These are phyloP conservation scores for Heracleum sosnowskyi DNA, from an alignment of 129 eudicot genomes.

Conservation along the genomic window DNA sequence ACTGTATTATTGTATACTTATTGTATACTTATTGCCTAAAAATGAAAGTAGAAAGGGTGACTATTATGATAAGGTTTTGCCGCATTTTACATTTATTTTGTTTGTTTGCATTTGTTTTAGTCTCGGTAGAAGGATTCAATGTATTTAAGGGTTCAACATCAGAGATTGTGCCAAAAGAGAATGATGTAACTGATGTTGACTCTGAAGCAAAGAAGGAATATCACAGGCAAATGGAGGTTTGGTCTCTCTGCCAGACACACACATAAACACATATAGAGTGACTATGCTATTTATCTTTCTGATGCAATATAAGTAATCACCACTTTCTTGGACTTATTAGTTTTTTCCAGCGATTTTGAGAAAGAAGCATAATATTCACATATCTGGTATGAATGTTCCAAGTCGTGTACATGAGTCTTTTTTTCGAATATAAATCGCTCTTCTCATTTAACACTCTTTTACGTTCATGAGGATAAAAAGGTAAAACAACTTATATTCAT, in stretches of 20 bases:
- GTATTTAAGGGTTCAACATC: slow-evolving; percentile 61
- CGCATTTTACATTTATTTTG: slow-evolving; percentile 14
- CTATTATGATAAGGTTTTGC: not conserved
- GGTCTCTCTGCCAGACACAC: slow-evolving; percentile 5
- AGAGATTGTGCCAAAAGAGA: slow-evolving; percentile 28
- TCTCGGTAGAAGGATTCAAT: slow-evolving; percentile 68
- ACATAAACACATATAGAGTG: not conserved
- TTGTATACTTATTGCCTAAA: not conserved
- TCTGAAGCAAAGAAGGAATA: slow-evolving; percentile 59
- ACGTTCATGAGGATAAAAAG: not conserved
- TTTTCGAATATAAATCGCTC: not conserved
- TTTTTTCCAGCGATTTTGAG: slow-evolving; percentile 53
- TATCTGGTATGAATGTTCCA: slow-evolving; percentile 63
- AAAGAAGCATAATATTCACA: slow-evolving; percentile 67
- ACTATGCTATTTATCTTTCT: not conserved
- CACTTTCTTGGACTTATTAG: not conserved
- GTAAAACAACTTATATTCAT: not conserved
- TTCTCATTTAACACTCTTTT: not conserved
- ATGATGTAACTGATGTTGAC: slow-evolving; percentile 28
- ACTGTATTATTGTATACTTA: no score
- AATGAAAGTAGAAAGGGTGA: not conserved
- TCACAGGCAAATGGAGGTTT: slow-evolving; percentile 76
- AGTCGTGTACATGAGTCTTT: not conserved
- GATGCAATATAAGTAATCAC: not conserved
- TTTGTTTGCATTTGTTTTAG: slow-evolving; percentile 23